A percentile compares a stretch with the other conserved stretches of the same genome.
Conservation (phyloP, 2,329 filamentous ascomycete genomes). For the Dryadomyces sulphureus region DNA sequence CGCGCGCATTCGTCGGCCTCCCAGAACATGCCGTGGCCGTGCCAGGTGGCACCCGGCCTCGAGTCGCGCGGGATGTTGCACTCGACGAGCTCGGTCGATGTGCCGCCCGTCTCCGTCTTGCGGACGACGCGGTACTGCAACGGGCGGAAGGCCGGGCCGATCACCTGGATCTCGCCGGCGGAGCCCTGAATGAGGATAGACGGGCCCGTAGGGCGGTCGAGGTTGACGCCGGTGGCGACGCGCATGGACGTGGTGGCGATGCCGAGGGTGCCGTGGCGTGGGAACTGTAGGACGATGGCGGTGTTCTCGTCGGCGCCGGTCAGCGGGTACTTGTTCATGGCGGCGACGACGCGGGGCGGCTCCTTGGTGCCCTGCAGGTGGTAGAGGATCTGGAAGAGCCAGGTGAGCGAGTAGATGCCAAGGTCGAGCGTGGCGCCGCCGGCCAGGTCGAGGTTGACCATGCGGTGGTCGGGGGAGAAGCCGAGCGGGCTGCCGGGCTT, state of each 20-base stretch:
- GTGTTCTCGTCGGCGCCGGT: conserved; percentile 68
- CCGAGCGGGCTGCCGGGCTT: conserved; percentile 28
- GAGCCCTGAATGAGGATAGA: conserved; percentile 69
- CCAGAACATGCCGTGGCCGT: conserved; percentile 69
- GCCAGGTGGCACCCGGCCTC: conserved; percentile 19
- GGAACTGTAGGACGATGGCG: conserved; percentile 66
- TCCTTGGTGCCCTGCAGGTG: conserved; percentile 58
- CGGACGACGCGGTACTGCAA: conserved; percentile 49
- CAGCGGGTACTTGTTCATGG: conserved; percentile 53
- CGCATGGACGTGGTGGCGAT: conserved; percentile 55
- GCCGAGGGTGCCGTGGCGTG: conserved; percentile 51
- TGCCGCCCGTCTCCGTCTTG: conserved; percentile 18
- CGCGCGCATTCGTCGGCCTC: conserved; percentile 28
- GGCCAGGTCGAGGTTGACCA: conserved; percentile 70
- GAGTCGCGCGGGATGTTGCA: conserved; percentile 37
- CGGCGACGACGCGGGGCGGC: conserved; percentile 50
- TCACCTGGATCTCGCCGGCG: conserved; percentile 69
- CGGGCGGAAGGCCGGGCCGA: conserved; percentile 56
- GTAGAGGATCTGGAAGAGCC: conserved; percentile 83
- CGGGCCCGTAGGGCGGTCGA: conserved; percentile 42
- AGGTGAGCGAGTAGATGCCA: conserved; percentile 78
- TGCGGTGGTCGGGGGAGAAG: conserved; percentile 50
- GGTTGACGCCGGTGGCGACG: conserved; percentile 46
- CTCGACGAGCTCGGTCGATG: conserved; percentile 22
- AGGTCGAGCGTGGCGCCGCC: conserved; percentile 74